Percentiles rank a stretch among this genome's conserved stretches.
Evolutionary conservation across 2,329 filamentous ascomycete species (phyloP).

Genomic region (Coniochaeta sp.): DNA sequence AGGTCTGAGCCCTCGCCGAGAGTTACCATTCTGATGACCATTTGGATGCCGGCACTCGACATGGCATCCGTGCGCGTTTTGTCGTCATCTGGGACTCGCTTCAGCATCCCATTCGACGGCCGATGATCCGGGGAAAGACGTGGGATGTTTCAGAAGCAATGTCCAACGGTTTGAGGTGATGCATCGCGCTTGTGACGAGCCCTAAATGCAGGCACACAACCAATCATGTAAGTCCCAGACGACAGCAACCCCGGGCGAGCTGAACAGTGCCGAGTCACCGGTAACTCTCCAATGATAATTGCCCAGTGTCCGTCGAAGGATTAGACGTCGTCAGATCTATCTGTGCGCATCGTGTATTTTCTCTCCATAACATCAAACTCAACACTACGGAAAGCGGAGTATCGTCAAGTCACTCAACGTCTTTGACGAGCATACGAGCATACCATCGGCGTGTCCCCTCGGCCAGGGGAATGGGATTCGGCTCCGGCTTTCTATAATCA

Average conservation of each 20-base stretch:
- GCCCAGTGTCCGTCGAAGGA: no score
- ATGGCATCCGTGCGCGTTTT: no score
- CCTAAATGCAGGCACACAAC: background rate
- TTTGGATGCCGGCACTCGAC: no score
- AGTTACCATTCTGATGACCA: conserved; percentile 75
- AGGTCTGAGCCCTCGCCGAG: no score
- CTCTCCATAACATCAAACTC: background rate
- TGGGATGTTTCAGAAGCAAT: background rate
- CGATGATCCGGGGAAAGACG: background rate
- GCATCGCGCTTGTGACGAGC: background rate
- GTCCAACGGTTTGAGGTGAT: background rate
- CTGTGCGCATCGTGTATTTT: no score
- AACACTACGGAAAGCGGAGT: no score
- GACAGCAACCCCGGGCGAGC: background rate
- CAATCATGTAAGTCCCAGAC: background rate
- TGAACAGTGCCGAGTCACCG: background rate
- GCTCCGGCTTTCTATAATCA: no score
- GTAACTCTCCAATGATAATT: background rate
- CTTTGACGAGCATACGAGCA: background rate
- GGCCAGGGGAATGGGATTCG: no score
- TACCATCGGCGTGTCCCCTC: no score
- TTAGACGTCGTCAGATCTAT: no score
- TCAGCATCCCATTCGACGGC: no score
- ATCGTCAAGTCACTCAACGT: background rate
- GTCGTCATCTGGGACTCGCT: no score